Evolutionary conservation across 768 basidiomycete genomes (phyloP).

Genomic region (Candolleomyces aberdarensis): DNA sequence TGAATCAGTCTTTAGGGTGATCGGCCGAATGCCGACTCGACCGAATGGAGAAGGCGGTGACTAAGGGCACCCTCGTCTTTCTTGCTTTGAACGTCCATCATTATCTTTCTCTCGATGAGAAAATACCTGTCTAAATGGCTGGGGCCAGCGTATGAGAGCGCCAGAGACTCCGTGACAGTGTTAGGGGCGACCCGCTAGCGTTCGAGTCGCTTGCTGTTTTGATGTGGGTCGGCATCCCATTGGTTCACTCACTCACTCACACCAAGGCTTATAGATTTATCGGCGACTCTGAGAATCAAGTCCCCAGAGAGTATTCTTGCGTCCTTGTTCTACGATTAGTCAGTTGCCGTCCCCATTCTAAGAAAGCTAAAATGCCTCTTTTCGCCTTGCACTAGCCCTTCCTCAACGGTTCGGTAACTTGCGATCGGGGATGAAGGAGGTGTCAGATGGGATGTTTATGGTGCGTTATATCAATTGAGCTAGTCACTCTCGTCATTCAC

Average conservation of each 20-base stretch:
- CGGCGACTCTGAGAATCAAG: conserved; percentile 29
- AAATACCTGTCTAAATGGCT: too few relatives aligned
- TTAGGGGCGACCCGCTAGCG: conserved; percentile 77
- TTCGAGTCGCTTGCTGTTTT: conserved; percentile 35
- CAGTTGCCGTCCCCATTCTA: not conserved
- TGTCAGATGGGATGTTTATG: too few relatives aligned
- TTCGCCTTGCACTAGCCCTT: too few relatives aligned
- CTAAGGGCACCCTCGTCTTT: too few relatives aligned
- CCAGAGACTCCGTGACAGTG: conserved; percentile 69
- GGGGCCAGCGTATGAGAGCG: conserved; percentile 29
- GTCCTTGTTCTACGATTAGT: conserved; percentile 65
- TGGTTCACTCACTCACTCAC: not conserved
- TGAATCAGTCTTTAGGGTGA: too few relatives aligned
- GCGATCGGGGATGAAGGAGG: too few relatives aligned
- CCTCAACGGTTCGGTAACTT: too few relatives aligned
- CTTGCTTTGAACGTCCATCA: too few relatives aligned
- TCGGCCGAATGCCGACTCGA: too few relatives aligned
- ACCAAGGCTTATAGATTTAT: conserved; percentile 64
- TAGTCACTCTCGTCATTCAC: not conserved
- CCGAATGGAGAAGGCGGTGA: too few relatives aligned
- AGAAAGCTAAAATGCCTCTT: too few relatives aligned
- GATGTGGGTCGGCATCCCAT: not conserved
- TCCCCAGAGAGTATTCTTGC: conserved; percentile 56
- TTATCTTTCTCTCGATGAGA: too few relatives aligned
- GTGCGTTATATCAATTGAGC: conserved; percentile 29